These are phyloP conservation scores for Osmozyma mogii DNA, from an alignment of 805 yeast genomes.

Conservation along the genomic window DNA sequence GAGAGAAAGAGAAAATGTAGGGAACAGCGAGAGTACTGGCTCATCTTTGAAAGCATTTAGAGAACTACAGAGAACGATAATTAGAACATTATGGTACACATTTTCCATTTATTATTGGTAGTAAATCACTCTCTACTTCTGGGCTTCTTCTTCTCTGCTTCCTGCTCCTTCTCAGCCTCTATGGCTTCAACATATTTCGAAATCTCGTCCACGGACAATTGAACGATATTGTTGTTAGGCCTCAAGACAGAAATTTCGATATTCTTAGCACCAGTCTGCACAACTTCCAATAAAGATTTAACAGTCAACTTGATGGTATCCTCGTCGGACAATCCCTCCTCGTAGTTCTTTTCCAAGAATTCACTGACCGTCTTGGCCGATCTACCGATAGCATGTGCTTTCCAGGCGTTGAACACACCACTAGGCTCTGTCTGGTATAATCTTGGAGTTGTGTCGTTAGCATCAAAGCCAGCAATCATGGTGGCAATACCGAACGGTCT, in stretches of 20 bases:
- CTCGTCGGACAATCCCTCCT: constrained; percentile 52
- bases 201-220: constrained; percentile 62
- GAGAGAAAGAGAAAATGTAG: no score
- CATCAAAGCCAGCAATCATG: constrained; percentile 91
- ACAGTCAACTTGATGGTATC: constrained; percentile 76
- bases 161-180: constrained; percentile 81
- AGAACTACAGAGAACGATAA: no score
- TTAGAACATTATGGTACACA: no score
- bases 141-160: constrained; percentile 57
- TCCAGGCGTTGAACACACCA: constrained; percentile 96
- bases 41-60: no score
- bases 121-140: constrained; percentile 33
- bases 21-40: no score
- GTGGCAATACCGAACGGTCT: constrained; percentile 97
- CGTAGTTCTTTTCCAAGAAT: constrained; percentile 83
- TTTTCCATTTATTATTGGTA: no score
- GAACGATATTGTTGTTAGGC: constrained; percentile 53
- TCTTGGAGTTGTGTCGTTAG: constrained; percentile 70
- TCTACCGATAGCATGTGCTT: constrained; percentile 94
- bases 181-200: constrained; percentile 69
- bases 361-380: constrained; percentile 93
- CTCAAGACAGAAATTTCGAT: constrained; percentile 86
- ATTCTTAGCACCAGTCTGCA: constrained; percentile 95
- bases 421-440: constrained; percentile 95
- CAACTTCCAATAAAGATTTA: constrained; percentile 86